Base-by-base conservation (phyloP, 306 rosid genomes). In the Acmispon strigosus region DNA sequence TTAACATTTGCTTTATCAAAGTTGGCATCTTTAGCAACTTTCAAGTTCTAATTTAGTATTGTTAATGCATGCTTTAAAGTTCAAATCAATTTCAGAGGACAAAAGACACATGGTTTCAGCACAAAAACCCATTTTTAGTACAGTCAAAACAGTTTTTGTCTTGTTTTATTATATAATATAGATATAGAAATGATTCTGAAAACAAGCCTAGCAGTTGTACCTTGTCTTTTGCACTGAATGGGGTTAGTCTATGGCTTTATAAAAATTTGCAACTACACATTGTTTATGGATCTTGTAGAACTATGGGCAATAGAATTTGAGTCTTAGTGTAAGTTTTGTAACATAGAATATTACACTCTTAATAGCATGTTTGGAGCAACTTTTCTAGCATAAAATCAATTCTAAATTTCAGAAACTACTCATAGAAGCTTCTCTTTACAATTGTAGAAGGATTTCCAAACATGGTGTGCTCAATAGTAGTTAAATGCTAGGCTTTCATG, bases 41-140 rank as follows among this genome's bases (percentile, higher is more conserved):
- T 17, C 8, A 27, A 51, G 42, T 13, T 50, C 61, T 62, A 19
- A 37, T 17, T 49, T 70, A 55, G 14, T 22, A 43, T 66, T 65
- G 18, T 42, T 13, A 16, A 50, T 57, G 49, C 72, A 59, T 66
- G 19, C 13, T 78, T 78, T 15, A 15, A n/a, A 37, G 11, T 78
- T 78, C 12, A 14, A 18, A 27, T 63, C 19, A 59, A 69, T n/a
- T 16, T 8, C 9, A 44, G 29, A 41, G 45, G 66, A 37, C 65
- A 79, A 61, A 1, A 75, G 73, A 61, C 81, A 75, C 75, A 68
- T 48, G 34, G 10, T 72, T 54, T 60, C 66, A 71, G 83, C 48
- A 66, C 39, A 44, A 79, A 62, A 43, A 44, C 47, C 56, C 59
- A 47, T n/a, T 68, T 68, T 59, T 58, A 66, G 0, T 39, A 42